phyloP scores from a whole-genome alignment of 768 basidiomycete genomes.

The Leccinum arenicola region DNA sequence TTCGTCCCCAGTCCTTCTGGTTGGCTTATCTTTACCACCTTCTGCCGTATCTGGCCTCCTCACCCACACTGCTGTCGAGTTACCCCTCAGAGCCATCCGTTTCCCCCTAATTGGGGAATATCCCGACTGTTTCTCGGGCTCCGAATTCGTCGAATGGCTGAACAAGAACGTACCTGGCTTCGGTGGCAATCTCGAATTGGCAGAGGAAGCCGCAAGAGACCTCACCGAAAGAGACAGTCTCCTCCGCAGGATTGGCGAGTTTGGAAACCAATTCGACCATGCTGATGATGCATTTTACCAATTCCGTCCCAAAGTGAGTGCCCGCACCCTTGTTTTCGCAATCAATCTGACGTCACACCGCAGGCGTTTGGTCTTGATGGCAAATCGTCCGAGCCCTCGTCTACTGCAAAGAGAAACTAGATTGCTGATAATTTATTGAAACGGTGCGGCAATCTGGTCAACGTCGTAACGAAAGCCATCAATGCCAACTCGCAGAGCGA shows the following conservation, averaged over 20 bases:
- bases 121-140: conserved; percentile 23
- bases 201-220: conserved; percentile 65
- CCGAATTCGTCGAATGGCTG: conserved; percentile 86
- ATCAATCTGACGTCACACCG: conserved; percentile 19
- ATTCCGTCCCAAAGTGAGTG: conserved; percentile 71
- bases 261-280: conserved; percentile 2
- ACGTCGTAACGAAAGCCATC: conserved; percentile 70
- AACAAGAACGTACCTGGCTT: conserved; percentile 75
- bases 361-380: conserved; percentile 32
- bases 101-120: conserved; percentile 85
- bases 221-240: conserved; percentile 53
- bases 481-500: conserved; percentile 48
- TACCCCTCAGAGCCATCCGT: conserved; percentile 57
- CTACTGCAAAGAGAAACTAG: conserved; percentile 30
- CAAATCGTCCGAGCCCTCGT: conserved; percentile 22
- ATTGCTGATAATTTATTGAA: conserved; percentile 60
- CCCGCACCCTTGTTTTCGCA: conserved; percentile 9
- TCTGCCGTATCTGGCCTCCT: conserved; percentile 67
- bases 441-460: conserved; percentile 66
- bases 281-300: conserved; percentile 23
- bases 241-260: conserved; percentile 44
- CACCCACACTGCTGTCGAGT: conserved; percentile 63
- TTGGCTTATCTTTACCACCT: conserved; percentile 68
- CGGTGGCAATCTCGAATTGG: conserved; percentile 72
- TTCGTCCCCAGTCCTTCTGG: conserved; percentile 62